Conservation (phyloP, 179 eudicot species). For the Spergularia azorica region DNA sequence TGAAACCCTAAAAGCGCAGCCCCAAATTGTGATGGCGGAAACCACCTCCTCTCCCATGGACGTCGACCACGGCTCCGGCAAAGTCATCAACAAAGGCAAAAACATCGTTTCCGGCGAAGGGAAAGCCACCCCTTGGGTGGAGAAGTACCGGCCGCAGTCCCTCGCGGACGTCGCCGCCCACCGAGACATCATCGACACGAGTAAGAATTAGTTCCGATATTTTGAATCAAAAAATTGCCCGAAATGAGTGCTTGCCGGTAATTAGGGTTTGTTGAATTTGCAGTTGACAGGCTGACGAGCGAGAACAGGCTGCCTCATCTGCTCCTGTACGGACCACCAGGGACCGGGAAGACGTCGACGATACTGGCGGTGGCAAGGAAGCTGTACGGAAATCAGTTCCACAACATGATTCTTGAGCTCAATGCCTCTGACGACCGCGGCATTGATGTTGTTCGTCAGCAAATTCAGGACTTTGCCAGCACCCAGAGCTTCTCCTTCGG, state of each 20-base stretch:
- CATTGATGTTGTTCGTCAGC: conserved; percentile 94
- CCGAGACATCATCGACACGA: conserved; percentile 90
- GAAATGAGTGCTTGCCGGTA: no score
- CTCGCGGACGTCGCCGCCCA: conserved; percentile 98
- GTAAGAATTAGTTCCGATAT: conserved; percentile 27
- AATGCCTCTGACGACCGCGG: conserved; percentile 99
- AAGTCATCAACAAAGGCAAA: conserved; percentile 41
- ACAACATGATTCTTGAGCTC: conserved; percentile 87
- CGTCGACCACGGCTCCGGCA: conserved; percentile 1
- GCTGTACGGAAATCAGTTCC: conserved; percentile 76
- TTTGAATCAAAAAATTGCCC: no score
- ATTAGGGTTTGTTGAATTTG: conserved; percentile 17
- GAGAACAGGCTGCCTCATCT: conserved; percentile 88
- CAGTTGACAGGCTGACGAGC: conserved; percentile 88
- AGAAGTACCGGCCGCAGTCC: conserved; percentile 91
- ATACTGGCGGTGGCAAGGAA: conserved; percentile 87
- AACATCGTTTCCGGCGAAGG: no score
- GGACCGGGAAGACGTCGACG: conserved; percentile 95
- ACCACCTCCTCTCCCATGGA: no score
- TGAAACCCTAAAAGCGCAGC: no score
- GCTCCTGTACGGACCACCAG: conserved; percentile 93
- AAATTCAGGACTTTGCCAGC: conserved; percentile 98
- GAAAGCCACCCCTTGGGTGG: conserved; percentile 97
- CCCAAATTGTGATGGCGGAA: no score
- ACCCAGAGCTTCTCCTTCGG: conserved; percentile 96